Evolutionary conservation across 305 asterid species (phyloP), one percentile per base, ranked within the genome.

Genomic region (Rubia occidens): DNA sequence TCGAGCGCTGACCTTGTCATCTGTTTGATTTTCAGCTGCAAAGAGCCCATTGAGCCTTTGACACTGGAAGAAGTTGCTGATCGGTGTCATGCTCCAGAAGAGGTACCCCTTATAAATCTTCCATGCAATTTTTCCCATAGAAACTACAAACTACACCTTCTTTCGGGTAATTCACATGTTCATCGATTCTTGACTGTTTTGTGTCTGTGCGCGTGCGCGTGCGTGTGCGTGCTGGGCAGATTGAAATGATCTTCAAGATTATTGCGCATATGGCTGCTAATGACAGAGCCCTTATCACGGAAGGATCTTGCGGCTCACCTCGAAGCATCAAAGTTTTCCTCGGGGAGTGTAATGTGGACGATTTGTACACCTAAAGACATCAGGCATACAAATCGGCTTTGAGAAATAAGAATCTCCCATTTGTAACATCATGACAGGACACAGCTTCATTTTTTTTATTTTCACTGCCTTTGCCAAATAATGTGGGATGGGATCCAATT

Each of bases 281-380:
- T 65, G 98, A 91, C 77, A 86, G 99, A 89, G 99, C 97, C 75
- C 85, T 95, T 49, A 89, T 95, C 17, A 97, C 90, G 17, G 99
- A 95, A 87, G 99, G 99, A 54, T 86, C 82, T 68, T 95, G 99
- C 69, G 99, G 99, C 72, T 88, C 97, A 5, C 98, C 99, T 13
- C 74, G 95, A 65, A 95, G 98, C 85, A 42, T 91, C 69, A 95
- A 87, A 83, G 98, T 89, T 67, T 91, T 77, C 82, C 85, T 95
- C 65, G 99, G 98, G 63, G 99, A 95, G 74, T 95, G 99, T 83
- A 88, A 84, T 45, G 89, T 95, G 1, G 99, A 91, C 65, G 97
- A 83, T 53, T 71, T 88, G 89, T 91, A 82, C 66, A 85, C 75
- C 63, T 87, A 82, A 66, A 18, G 29, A 18, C 65, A 37, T 32